A percentile compares a stretch with the other conserved stretches of the same genome.
Conservation (phyloP, 1,284 basidiomycete genomes). For the Salmacisia buchloeana region DNA sequence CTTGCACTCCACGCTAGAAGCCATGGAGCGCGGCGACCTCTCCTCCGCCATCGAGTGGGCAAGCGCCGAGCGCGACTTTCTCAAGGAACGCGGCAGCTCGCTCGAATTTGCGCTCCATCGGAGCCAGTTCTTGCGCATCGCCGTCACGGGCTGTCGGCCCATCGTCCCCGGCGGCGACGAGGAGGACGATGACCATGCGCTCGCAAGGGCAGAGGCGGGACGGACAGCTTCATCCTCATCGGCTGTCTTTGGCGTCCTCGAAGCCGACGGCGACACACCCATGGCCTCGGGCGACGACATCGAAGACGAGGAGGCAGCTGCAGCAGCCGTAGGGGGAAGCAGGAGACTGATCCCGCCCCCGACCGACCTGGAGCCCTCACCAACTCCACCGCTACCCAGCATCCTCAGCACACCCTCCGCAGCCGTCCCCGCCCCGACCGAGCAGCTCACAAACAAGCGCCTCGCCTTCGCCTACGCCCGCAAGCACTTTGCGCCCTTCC, state of each 20-base stretch:
- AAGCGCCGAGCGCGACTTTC: constrained; percentile 18
- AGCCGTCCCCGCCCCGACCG: background rate
- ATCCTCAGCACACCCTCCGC: background rate
- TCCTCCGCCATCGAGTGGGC: constrained; percentile 40
- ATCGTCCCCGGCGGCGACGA: constrained; percentile 4
- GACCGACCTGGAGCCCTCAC: constrained; percentile 7
- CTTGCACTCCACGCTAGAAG: constrained; percentile 4
- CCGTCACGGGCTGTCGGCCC: constrained; percentile 11
- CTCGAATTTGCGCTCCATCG: constrained; percentile 42
- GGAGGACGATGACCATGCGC: constrained; percentile 4
- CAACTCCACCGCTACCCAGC: constrained; percentile 16
- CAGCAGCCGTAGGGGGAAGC: background rate
- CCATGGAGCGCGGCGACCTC: constrained; percentile 18
- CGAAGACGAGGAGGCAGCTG: constrained; percentile 1
- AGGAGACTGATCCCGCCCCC: too few species aligned
- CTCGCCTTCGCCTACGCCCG: constrained; percentile 70
- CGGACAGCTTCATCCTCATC: background rate
- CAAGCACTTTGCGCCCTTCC: constrained; percentile 64
- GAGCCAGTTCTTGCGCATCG: constrained; percentile 36
- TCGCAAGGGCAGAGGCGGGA: background rate
- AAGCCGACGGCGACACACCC: constrained; percentile 9
- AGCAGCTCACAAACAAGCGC: constrained; percentile 20
- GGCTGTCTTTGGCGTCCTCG: background rate
- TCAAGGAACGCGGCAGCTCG: constrained; percentile 22
- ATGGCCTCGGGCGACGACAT: constrained; percentile 16